Conservation (phyloP, 2,329 filamentous ascomycete genomes). For the Fusarium veterinarium region DNA sequence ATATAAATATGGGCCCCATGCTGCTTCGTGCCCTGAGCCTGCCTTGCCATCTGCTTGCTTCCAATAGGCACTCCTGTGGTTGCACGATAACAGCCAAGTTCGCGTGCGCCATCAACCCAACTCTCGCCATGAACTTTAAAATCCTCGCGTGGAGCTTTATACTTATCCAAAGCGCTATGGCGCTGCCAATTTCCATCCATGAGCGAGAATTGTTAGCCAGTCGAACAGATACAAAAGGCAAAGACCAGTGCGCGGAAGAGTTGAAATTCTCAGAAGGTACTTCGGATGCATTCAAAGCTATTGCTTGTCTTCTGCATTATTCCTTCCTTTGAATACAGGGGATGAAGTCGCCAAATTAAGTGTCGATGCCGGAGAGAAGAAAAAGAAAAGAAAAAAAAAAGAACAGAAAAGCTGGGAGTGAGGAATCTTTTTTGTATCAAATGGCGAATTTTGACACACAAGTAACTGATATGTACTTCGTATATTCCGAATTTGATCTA, state of each 20-base stretch:
- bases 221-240: not conserved
- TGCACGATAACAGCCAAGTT: not conserved
- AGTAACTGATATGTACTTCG: too few species aligned
- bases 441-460: too few species aligned
- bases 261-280: not conserved
- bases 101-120: not conserved
- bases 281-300: not conserved
- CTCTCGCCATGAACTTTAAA: not conserved
- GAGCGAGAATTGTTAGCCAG: not conserved
- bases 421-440: too few species aligned
- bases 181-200: not conserved
- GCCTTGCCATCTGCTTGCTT: not conserved
- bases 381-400: not conserved
- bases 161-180: not conserved
- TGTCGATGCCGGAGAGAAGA: not conserved
- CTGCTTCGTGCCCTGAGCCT: not conserved
- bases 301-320: not conserved
- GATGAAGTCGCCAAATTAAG: not conserved
- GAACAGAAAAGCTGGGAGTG: not conserved
- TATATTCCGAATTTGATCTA: too few species aligned
- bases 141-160: not conserved
- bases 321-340: not conserved
- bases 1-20: not conserved
- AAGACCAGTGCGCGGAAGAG: not conserved
- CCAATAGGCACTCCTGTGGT: not conserved